Conservation (phyloP, 2,329 filamentous ascomycete genomes). For the Blastomyces silverae region DNA sequence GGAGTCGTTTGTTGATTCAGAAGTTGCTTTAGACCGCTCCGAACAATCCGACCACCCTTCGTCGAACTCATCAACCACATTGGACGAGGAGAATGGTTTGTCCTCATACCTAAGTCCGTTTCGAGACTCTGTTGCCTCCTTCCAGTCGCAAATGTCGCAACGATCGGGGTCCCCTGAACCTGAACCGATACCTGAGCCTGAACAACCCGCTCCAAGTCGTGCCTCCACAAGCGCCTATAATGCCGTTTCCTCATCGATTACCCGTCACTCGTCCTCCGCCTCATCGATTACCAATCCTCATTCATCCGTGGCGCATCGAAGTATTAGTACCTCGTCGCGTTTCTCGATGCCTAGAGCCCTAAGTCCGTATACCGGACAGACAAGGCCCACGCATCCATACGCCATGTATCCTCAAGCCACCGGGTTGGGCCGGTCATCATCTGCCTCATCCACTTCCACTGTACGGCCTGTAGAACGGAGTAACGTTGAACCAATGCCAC, state of each 20-base stretch:
- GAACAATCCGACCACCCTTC: constrained; percentile 34
- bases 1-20: constrained; percentile 21
- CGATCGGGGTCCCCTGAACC: constrained; percentile 10
- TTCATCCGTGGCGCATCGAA: constrained; percentile 35
- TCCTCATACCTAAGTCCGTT: constrained; percentile 13
- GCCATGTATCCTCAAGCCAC: constrained; percentile 74
- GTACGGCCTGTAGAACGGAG: constrained; percentile 53
- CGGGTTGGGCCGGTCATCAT: constrained; percentile 51
- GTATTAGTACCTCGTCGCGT: constrained; percentile 41
- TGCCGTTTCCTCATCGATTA: constrained; percentile 14
- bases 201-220: constrained; percentile 17
- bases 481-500: constrained; percentile 56
- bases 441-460: constrained; percentile 66
- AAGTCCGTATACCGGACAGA: constrained; percentile 62
- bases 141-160: constrained; percentile 13
- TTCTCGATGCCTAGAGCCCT: constrained; percentile 46
- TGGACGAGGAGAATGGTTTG: constrained; percentile 10
- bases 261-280: constrained; percentile 22
- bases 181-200: constrained; percentile 19
- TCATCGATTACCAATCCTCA: constrained; percentile 20
- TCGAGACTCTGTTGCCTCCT: constrained; percentile 10
- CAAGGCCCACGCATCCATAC: constrained; percentile 75
- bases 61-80: constrained; percentile 1
- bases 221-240: constrained; percentile 10
- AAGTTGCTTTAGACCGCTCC: constrained; percentile 22